Conservation (phyloP, 2,329 filamentous ascomycete species). For the Paraconiothyrium brasiliense region DNA sequence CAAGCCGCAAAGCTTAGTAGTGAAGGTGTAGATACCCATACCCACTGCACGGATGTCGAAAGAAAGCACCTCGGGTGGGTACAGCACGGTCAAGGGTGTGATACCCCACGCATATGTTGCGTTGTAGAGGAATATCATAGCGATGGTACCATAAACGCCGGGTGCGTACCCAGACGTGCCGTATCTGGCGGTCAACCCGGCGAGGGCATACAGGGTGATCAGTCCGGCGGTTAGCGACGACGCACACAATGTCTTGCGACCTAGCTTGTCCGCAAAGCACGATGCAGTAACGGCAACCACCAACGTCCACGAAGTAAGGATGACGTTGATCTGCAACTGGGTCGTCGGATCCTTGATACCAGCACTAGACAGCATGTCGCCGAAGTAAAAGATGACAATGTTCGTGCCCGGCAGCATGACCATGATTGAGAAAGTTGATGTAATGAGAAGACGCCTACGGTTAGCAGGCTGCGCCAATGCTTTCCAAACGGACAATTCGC, state of each 20-base stretch:
- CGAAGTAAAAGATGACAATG: slow-evolving; percentile 51
- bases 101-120: slow-evolving; percentile 48
- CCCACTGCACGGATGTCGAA: slow-evolving; percentile 39
- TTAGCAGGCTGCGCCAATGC: slow-evolving; percentile 33
- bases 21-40: slow-evolving; percentile 30
- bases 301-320: slow-evolving; percentile 54
- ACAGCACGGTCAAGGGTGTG: slow-evolving; percentile 43
- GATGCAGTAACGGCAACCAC: slow-evolving; percentile 46
- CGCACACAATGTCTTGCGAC: slow-evolving; percentile 34
- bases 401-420: slow-evolving; percentile 38
- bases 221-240: slow-evolving; percentile 21
- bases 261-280: slow-evolving; percentile 46
- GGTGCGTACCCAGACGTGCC: slow-evolving; percentile 50
- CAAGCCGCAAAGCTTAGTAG: slow-evolving; percentile 32
- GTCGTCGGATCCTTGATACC: slow-evolving; percentile 47
- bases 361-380: slow-evolving; percentile 49
- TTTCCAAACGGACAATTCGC: slow-evolving; percentile 22
- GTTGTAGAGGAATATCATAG: slow-evolving; percentile 33
- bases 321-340: slow-evolving; percentile 52
- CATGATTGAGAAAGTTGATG: slow-evolving; percentile 26
- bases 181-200: slow-evolving; percentile 34
- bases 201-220: slow-evolving; percentile 32
- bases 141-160: slow-evolving; percentile 49
- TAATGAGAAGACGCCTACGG: slow-evolving; percentile 51
- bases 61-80: slow-evolving; percentile 47